Conservation (phyloP, 805 yeast genomes). For the Lipomyces yamanashiensis region DNA sequence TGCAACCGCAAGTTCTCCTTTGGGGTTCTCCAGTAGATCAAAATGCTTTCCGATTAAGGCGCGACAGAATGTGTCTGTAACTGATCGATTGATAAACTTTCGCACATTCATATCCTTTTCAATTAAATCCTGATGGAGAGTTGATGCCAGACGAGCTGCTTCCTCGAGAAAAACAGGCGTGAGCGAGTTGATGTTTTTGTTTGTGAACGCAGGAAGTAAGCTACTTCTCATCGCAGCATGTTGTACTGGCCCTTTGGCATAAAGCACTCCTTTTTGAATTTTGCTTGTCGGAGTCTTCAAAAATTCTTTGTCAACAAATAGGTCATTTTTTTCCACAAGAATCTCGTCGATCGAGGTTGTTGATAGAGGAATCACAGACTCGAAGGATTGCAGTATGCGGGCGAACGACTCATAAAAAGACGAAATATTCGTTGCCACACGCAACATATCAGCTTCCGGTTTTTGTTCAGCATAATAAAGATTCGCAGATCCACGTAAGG, state of each 20-base stretch:
- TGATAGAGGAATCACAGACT: not conserved
- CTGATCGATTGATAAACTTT: not conserved
- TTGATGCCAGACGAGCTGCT: not conserved
- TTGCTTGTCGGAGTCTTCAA: too few species aligned
- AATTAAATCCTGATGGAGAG: not conserved
- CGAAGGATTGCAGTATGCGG: not conserved
- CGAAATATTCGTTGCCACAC: not conserved
- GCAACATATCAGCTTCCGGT: not conserved
- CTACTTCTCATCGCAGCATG: not conserved
- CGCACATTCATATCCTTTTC: not conserved
- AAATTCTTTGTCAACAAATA: not conserved
- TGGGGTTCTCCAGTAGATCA: not conserved
- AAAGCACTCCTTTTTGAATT: not conserved
- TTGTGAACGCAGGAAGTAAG: not conserved
- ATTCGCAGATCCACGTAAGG: not conserved
- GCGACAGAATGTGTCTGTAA: not conserved
- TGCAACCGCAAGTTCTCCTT: too few species aligned
- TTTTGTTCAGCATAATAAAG: not conserved
- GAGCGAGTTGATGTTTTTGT: not conserved
- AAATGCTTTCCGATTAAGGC: constrained; percentile 1
- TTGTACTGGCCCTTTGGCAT: not conserved
- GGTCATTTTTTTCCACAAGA: not conserved
- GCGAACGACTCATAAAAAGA: too few species aligned
- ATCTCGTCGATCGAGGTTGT: not conserved
- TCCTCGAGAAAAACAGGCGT: not conserved